A percentile compares a stretch with the other conserved stretches of the same genome.
These are phyloP conservation scores for Ascochyta fabae DNA, from an alignment of 2,329 filamentous ascomycete species.

Conservation along the genomic window DNA sequence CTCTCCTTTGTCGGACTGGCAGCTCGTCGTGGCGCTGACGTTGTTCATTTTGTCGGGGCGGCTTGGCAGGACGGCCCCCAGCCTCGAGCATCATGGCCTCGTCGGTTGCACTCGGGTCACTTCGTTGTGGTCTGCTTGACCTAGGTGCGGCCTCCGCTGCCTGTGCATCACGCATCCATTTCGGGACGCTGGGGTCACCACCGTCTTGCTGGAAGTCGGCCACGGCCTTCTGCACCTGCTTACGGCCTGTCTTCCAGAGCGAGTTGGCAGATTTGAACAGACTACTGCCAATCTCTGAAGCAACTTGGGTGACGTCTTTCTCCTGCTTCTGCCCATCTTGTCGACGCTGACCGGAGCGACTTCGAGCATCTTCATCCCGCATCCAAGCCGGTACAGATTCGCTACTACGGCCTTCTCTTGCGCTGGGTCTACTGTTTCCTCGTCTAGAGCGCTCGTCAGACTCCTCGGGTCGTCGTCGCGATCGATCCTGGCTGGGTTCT, in stretches of 20 bases:
- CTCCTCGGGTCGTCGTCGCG: slow-evolving; percentile 36
- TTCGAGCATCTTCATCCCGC: slow-evolving; percentile 62
- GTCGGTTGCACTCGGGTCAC: slow-evolving; percentile 49
- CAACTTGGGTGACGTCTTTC: slow-evolving; percentile 78
- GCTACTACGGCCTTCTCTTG: slow-evolving; percentile 41
- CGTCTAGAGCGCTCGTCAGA: slow-evolving; percentile 34
- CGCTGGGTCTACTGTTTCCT: slow-evolving; percentile 28
- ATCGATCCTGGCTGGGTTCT: slow-evolving; percentile 37
- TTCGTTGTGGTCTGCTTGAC: slow-evolving; percentile 29
- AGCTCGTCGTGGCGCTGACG: slow-evolving; percentile 33
- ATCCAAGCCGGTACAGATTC: slow-evolving; percentile 66
- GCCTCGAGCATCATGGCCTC: slow-evolving; percentile 80
- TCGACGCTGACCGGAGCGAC: slow-evolving; percentile 55
- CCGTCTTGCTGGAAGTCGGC: slow-evolving; percentile 78
- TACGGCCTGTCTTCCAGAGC: slow-evolving; percentile 92
- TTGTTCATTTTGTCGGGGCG: slow-evolving; percentile 37
- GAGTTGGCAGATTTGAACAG: slow-evolving; percentile 94
- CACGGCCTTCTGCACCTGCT: slow-evolving; percentile 90
- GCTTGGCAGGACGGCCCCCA: slow-evolving; percentile 62
- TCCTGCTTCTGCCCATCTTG: slow-evolving; percentile 64
- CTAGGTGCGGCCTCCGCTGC: slow-evolving; percentile 34
- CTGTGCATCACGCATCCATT: slow-evolving; percentile 88
- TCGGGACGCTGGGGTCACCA: slow-evolving; percentile 79
- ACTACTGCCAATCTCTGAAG: slow-evolving; percentile 80
- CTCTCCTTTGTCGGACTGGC: slow-evolving; percentile 33